Conservation (phyloP, 306 rosid genomes). For the Abrus precatorius region DNA sequence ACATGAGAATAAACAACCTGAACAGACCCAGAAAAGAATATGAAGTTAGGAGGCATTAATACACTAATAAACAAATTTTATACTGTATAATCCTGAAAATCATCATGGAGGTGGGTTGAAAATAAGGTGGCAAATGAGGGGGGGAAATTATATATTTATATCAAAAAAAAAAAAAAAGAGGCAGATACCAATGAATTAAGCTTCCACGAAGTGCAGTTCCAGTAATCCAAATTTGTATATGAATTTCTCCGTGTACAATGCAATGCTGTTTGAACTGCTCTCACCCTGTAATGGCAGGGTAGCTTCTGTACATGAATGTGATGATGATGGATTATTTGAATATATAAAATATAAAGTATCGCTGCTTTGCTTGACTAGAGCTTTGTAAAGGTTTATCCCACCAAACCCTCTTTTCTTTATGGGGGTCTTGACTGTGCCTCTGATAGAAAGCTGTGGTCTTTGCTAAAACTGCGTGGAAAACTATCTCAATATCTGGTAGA, state of each 20-base stretch:
- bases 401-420: conserved; percentile 32
- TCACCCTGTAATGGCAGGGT: conserved; percentile 89
- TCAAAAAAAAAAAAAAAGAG: conserved; percentile 36
- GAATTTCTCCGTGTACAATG: conserved; percentile 68
- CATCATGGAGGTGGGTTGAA: conserved; percentile 25
- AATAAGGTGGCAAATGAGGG: not conserved
- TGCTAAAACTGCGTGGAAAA: conserved; percentile 55
- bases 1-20: not conserved
- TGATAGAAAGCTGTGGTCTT: conserved; percentile 52
- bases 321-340: conserved; percentile 67
- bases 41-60: conserved; percentile 23
- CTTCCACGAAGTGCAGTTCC: conserved; percentile 59
- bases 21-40: conserved; percentile 20
- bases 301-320: conserved; percentile 90
- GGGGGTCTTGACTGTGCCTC: conserved; percentile 49
- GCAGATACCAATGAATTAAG: conserved; percentile 52
- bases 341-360: conserved; percentile 57
- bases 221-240: conserved; percentile 64
- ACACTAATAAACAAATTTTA: conserved; percentile 30
- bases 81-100: conserved; percentile 35
- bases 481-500: conserved; percentile 53
- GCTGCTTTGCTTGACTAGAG: conserved; percentile 56
- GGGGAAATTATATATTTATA: conserved; percentile 16
- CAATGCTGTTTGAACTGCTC: conserved; percentile 67
- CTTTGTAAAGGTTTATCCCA: conserved; percentile 53